These are phyloP conservation scores for Platismatia glauca DNA, from an alignment of 495 filamentous ascomycete species.

Conservation along the genomic window DNA sequence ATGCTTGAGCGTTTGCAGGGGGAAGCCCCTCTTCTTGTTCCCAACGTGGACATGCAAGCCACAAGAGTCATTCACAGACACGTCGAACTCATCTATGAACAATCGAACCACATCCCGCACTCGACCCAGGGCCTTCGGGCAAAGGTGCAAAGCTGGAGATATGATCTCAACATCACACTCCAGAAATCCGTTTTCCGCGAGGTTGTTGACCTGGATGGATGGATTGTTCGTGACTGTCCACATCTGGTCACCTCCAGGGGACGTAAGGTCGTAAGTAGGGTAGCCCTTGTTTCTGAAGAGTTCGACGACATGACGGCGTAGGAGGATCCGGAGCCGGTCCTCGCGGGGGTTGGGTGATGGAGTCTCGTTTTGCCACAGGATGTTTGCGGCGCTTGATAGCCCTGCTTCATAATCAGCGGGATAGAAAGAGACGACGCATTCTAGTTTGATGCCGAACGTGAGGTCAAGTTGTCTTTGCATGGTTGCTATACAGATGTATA, in stretches of 20 bases:
- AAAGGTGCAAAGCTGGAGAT: background rate
- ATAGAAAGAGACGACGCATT: conserved; percentile 18
- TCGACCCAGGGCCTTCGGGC: background rate
- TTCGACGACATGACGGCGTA: background rate
- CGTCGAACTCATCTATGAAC: background rate
- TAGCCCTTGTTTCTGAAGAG: background rate
- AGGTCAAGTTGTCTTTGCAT: conserved; percentile 9
- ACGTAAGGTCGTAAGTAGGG: background rate
- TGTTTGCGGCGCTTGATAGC: background rate
- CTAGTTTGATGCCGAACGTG: conserved; percentile 25
- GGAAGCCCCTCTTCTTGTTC: conserved; percentile 5
- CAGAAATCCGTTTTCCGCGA: background rate
- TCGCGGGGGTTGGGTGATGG: background rate
- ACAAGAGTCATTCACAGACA: conserved; percentile 3
- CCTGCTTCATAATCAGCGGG: background rate
- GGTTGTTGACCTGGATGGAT: background rate
- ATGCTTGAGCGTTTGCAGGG: conserved; percentile 14
- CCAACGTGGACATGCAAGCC: conserved; percentile 19
- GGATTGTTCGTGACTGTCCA: conserved; percentile 9
- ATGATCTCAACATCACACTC: conserved; percentile 9
- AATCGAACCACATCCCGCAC: background rate
- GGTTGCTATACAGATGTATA: background rate
- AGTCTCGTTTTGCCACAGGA: background rate
- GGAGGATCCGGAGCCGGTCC: background rate
- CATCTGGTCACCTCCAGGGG: background rate